Evolutionary conservation across 116 monocot species (phyloP).

Genomic region (Iris pallida): DNA sequence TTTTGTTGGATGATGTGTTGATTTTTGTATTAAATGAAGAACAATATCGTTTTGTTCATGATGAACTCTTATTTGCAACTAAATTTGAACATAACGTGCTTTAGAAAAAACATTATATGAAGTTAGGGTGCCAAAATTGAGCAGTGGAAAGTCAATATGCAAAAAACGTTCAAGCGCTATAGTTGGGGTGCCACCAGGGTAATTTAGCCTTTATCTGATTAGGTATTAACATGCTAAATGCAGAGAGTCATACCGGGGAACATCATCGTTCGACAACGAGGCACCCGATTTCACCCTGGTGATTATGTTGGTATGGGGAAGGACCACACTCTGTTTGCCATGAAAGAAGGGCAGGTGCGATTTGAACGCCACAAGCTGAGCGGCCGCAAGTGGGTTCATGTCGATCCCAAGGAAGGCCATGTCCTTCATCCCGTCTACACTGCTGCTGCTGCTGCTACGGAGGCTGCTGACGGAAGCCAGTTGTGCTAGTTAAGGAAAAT

Average conservation of each 20-base stretch:
- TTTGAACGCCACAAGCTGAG: slow-evolving; percentile 85
- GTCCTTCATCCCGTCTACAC: slow-evolving; percentile 18
- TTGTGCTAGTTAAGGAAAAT: slow-evolving; percentile 10
- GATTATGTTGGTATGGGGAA: slow-evolving; percentile 93
- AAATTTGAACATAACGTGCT: no score
- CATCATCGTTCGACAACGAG: slow-evolving; percentile 90
- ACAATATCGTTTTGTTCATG: no score
- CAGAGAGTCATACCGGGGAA: slow-evolving; percentile 94
- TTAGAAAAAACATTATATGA: no score
- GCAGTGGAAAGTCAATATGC: no score
- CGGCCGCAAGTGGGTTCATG: slow-evolving; percentile 55
- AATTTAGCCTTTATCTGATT: no score
- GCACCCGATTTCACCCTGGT: slow-evolving; percentile 82
- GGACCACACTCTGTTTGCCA: slow-evolving; percentile 60
- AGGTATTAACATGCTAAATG: background rate
- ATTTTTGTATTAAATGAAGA: no score
- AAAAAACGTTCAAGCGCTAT: no score
- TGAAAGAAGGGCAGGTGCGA: slow-evolving; percentile 81
- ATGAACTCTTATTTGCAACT: no score
- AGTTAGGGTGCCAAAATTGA: no score
- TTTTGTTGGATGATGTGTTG: background rate
- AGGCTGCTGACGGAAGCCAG: background rate
- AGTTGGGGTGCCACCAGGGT: no score
- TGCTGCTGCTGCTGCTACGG: background rate
- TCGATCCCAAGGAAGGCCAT: slow-evolving; percentile 12